These are phyloP conservation scores for Diaporthe nobilis DNA, from an alignment of 2,329 filamentous ascomycete species.

Conservation along the genomic window DNA sequence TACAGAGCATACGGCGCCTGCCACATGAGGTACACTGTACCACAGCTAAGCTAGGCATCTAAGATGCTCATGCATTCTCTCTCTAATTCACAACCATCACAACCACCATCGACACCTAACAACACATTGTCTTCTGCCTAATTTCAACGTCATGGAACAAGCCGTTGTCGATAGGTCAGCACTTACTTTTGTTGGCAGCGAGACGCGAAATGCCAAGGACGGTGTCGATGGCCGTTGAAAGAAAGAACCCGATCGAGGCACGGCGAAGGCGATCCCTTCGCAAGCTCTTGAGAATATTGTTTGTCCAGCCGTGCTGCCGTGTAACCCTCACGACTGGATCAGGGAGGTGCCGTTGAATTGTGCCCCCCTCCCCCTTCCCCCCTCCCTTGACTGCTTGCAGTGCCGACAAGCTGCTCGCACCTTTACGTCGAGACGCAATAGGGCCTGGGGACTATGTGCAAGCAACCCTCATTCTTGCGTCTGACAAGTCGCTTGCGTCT, in stretches of 20 bases:
- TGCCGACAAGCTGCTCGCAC: not conserved
- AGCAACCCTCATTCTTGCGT: slow-evolving; percentile 15
- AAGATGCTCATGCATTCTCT: not conserved
- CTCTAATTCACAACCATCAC: not conserved
- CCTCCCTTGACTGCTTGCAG: not conserved
- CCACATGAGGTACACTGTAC: not conserved
- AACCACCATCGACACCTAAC: not conserved
- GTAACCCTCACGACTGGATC: slow-evolving; percentile 26
- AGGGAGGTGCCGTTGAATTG: slow-evolving; percentile 6
- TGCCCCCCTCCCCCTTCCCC: not conserved
- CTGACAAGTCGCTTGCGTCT: slow-evolving; percentile 33
- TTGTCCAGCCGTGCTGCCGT: slow-evolving; percentile 26
- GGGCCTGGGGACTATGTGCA: not conserved
- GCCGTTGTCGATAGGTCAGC: not conserved
- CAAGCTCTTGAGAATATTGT: slow-evolving; percentile 4
- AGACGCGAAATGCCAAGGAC: not conserved
- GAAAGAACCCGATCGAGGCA: slow-evolving; percentile 29
- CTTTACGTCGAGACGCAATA: slow-evolving; percentile 7
- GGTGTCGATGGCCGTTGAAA: slow-evolving; percentile 13
- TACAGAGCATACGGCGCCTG: not conserved
- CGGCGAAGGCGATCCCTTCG: slow-evolving; percentile 5
- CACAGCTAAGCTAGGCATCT: not conserved
- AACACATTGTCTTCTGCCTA: not conserved
- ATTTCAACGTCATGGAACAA: not conserved
- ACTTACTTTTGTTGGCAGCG: not conserved